Conservation (phyloP, 1,139 yeast genomes). For the Candida sp. region DNA sequence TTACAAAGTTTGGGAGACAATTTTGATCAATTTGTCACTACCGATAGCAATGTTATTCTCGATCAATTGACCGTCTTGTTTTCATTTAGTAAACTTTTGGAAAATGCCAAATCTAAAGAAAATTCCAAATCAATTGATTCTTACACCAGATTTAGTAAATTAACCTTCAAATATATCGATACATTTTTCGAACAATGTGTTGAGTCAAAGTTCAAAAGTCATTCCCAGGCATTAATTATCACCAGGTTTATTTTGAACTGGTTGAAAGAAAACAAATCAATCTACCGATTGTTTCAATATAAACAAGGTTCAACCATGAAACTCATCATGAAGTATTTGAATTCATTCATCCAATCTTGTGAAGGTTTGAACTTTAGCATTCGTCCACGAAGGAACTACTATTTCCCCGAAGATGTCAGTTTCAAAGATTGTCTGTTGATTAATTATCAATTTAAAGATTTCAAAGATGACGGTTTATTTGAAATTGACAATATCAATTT, state of each 20-base stretch:
- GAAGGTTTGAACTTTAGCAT: not conserved
- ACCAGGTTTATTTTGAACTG: constrained; percentile 52
- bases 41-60: constrained; percentile 12
- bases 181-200: constrained; percentile 17
- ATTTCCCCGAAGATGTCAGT: constrained; percentile 61
- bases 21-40: constrained; percentile 9
- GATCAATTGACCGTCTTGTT: constrained; percentile 24
- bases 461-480: constrained; percentile 49
- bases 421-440: constrained; percentile 58
- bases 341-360: constrained; percentile 1
- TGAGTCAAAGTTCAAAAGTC: constrained; percentile 12
- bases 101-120: constrained; percentile 7
- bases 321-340: constrained; percentile 5
- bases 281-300: constrained; percentile 28
- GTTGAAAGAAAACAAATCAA: constrained; percentile 42
- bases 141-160: constrained; percentile 14
- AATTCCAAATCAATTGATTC: constrained; percentile 5
- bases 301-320: constrained; percentile 19
- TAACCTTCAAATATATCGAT: constrained; percentile 32
- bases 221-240: constrained; percentile 17
- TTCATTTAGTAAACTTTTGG: constrained; percentile 15
- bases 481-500: constrained; percentile 25
- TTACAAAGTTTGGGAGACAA: constrained; percentile 10
- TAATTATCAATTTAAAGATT: constrained; percentile 53
- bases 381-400: constrained; percentile 45